phyloP scores from a whole-genome alignment of 2,329 filamentous ascomycete genomes.

The Arthrocladium fulminans region DNA sequence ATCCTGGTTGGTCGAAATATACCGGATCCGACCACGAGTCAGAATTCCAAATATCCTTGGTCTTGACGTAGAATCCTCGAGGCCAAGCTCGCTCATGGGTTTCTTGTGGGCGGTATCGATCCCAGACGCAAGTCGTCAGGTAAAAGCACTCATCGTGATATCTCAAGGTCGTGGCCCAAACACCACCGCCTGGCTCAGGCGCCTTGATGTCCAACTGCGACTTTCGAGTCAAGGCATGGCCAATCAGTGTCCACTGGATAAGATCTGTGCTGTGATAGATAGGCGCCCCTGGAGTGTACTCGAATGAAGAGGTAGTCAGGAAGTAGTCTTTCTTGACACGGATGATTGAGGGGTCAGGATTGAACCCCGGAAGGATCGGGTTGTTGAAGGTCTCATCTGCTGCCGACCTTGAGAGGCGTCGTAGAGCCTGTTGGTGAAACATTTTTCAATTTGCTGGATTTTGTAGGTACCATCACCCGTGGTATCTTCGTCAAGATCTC shows the following conservation, averaged over 20 bases:
- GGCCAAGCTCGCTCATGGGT: constrained; percentile 20
- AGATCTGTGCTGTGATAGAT: constrained; percentile 49
- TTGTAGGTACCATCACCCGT: no score
- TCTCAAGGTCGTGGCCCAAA: constrained; percentile 42
- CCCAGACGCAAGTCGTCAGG: constrained; percentile 33
- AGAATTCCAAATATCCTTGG: constrained; percentile 31
- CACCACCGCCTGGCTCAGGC: constrained; percentile 28
- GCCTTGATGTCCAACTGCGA: constrained; percentile 30
- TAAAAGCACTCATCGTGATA: constrained; percentile 39
- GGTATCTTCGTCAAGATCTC: no score
- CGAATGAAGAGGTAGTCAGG: constrained; percentile 54
- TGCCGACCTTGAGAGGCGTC: constrained; percentile 3
- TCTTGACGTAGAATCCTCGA: constrained; percentile 32
- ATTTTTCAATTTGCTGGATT: no score
- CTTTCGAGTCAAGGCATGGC: constrained; percentile 28
- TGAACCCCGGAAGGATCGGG: constrained; percentile 52
- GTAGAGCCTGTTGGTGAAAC: constrained; percentile 7
- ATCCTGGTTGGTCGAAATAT: constrained; percentile 30
- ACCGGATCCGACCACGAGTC: constrained; percentile 38
- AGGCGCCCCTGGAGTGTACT: constrained; percentile 53
- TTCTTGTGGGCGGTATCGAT: constrained; percentile 18
- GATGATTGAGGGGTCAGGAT: constrained; percentile 52
- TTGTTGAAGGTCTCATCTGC: constrained; percentile 25
- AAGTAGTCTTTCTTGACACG: constrained; percentile 46
- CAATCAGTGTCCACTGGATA: constrained; percentile 32